Evolutionary conservation across 768 basidiomycete genomes (phyloP).

Genomic region (Phanerochaete carnosa): DNA sequence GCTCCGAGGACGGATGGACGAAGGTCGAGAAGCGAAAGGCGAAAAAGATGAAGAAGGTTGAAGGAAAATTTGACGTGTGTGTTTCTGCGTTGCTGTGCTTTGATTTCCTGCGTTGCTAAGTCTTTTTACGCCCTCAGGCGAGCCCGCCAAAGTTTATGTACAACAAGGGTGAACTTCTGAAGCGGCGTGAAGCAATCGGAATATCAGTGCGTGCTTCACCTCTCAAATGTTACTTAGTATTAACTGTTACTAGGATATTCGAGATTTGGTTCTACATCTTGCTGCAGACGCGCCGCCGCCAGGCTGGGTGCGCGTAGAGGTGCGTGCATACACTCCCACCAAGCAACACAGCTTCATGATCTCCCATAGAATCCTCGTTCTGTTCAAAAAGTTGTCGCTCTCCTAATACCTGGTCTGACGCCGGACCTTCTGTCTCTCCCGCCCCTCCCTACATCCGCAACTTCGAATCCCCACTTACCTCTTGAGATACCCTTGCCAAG

Average conservation of each 20-base stretch:
- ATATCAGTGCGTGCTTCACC: conserved; percentile 60
- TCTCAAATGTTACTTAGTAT: neutral
- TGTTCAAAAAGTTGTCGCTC: conserved; percentile 73
- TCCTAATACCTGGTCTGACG: conserved; percentile 87
- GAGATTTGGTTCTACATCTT: conserved; percentile 83
- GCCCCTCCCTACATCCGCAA: conserved; percentile 66
- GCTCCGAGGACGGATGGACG: conserved; percentile 50
- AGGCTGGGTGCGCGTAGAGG: conserved; percentile 85
- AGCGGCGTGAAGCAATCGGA: conserved; percentile 70
- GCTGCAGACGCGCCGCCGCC: conserved; percentile 80
- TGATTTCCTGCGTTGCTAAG: neutral
- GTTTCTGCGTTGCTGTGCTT: conserved; percentile 5
- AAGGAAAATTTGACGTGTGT: conserved; percentile 61
- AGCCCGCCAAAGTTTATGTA: conserved; percentile 80
- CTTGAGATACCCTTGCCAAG: conserved; percentile 41
- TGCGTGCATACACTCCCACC: conserved; percentile 29
- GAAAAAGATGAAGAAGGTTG: conserved; percentile 62
- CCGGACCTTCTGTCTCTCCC: conserved; percentile 71
- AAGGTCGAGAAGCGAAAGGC: conserved; percentile 70
- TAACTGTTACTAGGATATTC: conserved; percentile 60
- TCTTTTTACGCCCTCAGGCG: conserved; percentile 32
- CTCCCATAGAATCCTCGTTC: conserved; percentile 58
- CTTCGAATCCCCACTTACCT: conserved; percentile 53
- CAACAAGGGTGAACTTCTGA: conserved; percentile 69
- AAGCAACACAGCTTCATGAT: neutral